phyloP scores from a whole-genome alignment of 345 rosid species.

The Nephelium lappaceum region DNA sequence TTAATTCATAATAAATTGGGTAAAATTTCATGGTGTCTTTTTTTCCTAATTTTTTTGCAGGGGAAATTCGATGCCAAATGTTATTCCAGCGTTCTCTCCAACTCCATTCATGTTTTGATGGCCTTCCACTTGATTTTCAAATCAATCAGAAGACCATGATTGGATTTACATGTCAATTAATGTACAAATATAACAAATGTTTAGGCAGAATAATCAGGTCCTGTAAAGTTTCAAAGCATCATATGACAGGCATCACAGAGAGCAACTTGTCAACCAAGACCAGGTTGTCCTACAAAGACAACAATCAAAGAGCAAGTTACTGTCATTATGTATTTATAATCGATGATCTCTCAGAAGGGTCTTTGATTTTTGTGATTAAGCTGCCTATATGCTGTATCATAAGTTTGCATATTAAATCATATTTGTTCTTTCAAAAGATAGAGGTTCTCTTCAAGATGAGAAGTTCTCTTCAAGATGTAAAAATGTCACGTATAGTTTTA shows the following conservation, averaged over 20 bases:
- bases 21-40: not conserved
- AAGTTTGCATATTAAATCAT: too few species aligned
- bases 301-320: too few species aligned
- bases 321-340: not conserved
- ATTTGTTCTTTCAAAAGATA: too few species aligned
- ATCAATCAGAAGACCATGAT: not conserved
- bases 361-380: not conserved
- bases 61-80: constrained; percentile 27
- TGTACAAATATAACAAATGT: not conserved
- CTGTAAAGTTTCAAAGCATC: too few species aligned
- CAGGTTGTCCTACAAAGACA: too few species aligned
- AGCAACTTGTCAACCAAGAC: too few species aligned
- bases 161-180: not conserved
- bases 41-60: constrained; percentile 27
- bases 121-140: not conserved
- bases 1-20: not conserved
- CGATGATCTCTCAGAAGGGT: too few species aligned
- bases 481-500: too few species aligned
- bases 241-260: too few species aligned
- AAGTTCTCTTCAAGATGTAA: too few species aligned
- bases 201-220: too few species aligned
- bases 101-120: constrained; percentile 64
- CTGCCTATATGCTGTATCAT: not conserved
- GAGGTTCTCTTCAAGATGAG: too few species aligned
- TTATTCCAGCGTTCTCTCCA: constrained; percentile 56